A percentile compares a stretch with the other conserved stretches of the same genome.
Conservation (phyloP, 495 filamentous ascomycete species). For the Xylaria cubensis region DNA sequence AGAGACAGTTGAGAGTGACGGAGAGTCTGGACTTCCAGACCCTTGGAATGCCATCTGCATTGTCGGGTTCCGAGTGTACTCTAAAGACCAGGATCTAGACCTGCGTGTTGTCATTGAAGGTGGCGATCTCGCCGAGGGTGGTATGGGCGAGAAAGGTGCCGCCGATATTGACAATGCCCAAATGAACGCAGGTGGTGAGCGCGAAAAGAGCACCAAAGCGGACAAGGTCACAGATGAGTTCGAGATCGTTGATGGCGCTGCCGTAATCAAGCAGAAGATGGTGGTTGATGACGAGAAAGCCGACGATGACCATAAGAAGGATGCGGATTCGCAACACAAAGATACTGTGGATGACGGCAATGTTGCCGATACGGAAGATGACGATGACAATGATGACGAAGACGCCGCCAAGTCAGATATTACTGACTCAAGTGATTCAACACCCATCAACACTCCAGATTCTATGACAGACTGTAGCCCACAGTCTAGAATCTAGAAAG, state of each 20-base stretch:
- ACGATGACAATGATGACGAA: slow-evolving; percentile 25
- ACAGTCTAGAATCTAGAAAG: slow-evolving; percentile 20
- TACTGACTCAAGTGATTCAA: slow-evolving; percentile 33
- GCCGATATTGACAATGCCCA: slow-evolving; percentile 58
- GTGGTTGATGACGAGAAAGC: slow-evolving; percentile 43
- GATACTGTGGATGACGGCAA: slow-evolving; percentile 26
- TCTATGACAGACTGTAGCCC: slow-evolving; percentile 34
- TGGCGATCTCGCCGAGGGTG: slow-evolving; percentile 54
- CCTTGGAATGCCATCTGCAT: slow-evolving; percentile 61
- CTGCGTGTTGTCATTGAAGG: slow-evolving; percentile 57
- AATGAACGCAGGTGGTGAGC: slow-evolving; percentile 55
- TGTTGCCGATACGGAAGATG: slow-evolving; percentile 24
- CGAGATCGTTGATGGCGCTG: slow-evolving; percentile 48
- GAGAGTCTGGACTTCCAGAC: slow-evolving; percentile 54
- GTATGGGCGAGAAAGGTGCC: slow-evolving; percentile 58
- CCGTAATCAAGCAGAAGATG: slow-evolving; percentile 47
- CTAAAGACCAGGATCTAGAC: slow-evolving; percentile 54
- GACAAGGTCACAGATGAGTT: slow-evolving; percentile 33
- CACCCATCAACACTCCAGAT: slow-evolving; percentile 37
- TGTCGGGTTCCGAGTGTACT: slow-evolving; percentile 57
- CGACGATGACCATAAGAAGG: slow-evolving; percentile 35
- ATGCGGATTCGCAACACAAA: slow-evolving; percentile 23
- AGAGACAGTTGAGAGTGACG: slow-evolving; percentile 46
- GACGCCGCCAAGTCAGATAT: slow-evolving; percentile 38
- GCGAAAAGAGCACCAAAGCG: slow-evolving; percentile 40